Evolutionary conservation across 306 rosid genomes (phyloP), one percentile per base, ranked within the genome.

Genomic region (Prunus mongolica): DNA sequence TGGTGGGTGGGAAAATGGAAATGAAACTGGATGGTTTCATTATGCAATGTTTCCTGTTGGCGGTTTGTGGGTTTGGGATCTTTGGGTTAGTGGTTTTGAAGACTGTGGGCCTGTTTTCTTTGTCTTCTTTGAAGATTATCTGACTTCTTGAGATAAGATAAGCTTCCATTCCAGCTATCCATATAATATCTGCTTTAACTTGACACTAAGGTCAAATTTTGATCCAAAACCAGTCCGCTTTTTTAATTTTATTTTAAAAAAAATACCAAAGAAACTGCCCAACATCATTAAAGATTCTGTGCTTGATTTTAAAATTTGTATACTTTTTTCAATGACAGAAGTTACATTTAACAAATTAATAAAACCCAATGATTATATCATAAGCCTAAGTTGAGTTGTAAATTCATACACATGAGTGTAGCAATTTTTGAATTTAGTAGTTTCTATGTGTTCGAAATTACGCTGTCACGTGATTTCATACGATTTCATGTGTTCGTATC

Each of bases 61-160:
- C 87, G 87, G 85, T 78, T 72, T 67, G 32, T 19, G 28, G 81
- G 74, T 69, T 81, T 76, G 67, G 80, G 54, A 22, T 74, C 81
- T 75, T 66, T 14, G 18, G 41, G 38, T 79, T 14, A 30, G 28
- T 76, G 71, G 81, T 83, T 75, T 80, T 76, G 0, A 8, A 72
- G 32, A 22, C 73, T 0, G 73, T 51, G 81, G 72, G 79, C 76
- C 65, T 9, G 14, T 13, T 56, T 20, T 52, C 4, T 52, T 18
- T 28, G 20, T 45, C 19, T 34, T 9, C n/a, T 50, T 34, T 16
- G 49, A 69, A 54, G 28, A 41, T 69, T 74, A 5, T 58, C 78
- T 19, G 49, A 34, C 24, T 65, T 67, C 66, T 20, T 6, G 13
- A 22, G 2, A 44, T 38, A 65, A 72, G 68, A 13, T 52, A 44